Evolutionary conservation across 1,284 basidiomycete genomes (phyloP), one percentile per base, ranked within the genome.

Genomic region (Golubevia pallescens): DNA sequence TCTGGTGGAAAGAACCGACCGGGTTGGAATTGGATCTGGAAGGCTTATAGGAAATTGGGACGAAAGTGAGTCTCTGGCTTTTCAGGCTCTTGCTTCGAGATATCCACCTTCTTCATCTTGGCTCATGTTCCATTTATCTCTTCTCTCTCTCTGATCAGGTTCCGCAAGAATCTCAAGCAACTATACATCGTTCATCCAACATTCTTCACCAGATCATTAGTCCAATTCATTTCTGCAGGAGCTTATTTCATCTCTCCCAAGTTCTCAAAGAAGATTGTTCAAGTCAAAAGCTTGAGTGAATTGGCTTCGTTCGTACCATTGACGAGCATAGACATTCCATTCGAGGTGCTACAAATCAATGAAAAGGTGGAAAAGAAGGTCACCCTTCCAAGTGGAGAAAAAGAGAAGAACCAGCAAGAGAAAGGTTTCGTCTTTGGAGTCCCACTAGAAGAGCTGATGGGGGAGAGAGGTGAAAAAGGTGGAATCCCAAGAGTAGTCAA

Each of bases 21-120:
- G 6, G 89, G 89, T 48, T 93, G 93, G 93, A 93, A 91, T 71
- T 94, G 93, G 93, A 89, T 94, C 34, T 94, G 93, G 93, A 93
- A 93, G 77, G 92, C 92, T 1, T 93, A 94, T 81, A 88, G 92
- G 28, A 91, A 91, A 78, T 86, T 93, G 52, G 92, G 89, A 80
- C 87, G 92, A 62, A 93, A 93, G 85, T 79, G 38, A 63, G 75
- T 73, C 38, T 16, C 8, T 58, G 28, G 2, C 28, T 38, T 6
- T 48, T 20, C 23, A n/a, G n/a, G n/a, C 38, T 8, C 23, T 14
- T 13, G 3, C 19, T 14, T 23, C 4, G 3, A 19, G n/a, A 52
- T 57, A 60, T 64, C 3, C 28, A 73, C 0, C 70, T 72, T 13
- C 64, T 67, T 23, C 59, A 65, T 3, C 20, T 51, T 62, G 32